These are phyloP conservation scores for Pseudonitzschia multiseries DNA, from an alignment of 108 stramenopile species.

Conservation along the genomic window DNA sequence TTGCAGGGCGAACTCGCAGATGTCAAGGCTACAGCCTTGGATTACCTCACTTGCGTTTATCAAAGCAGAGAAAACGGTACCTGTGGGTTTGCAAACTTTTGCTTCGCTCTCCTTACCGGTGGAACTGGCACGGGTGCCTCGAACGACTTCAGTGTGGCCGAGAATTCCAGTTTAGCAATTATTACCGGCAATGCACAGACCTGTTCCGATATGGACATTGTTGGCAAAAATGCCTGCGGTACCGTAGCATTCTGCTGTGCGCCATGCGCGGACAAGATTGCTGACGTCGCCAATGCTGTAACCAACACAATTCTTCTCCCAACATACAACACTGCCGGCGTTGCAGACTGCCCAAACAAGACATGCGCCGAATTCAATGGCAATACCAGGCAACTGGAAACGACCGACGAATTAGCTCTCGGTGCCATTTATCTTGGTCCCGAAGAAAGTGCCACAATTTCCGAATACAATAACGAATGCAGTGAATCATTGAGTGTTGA, in stretches of 20 bases:
- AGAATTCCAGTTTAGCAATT: background rate
- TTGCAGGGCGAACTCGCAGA: background rate
- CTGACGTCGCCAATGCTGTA: background rate
- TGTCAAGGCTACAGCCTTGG: background rate
- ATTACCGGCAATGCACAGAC: background rate
- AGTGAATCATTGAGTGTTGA: background rate
- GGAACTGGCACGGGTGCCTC: background rate
- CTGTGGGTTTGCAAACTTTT: background rate
- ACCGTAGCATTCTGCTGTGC: background rate
- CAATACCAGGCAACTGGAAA: background rate
- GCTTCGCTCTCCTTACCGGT: background rate
- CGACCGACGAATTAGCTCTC: background rate
- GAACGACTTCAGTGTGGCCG: background rate
- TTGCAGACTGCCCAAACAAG: background rate
- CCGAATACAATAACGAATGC: background rate
- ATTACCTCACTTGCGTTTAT: background rate
- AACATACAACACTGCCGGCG: background rate
- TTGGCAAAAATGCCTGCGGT: background rate
- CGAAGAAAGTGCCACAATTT: background rate
- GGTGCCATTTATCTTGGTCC: background rate
- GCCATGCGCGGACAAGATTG: background rate
- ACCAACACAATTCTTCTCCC: constrained; percentile 4
- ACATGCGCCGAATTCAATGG: background rate
- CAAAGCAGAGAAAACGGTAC: no score
- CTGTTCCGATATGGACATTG: background rate